phyloP scores from a whole-genome alignment of 2,329 filamentous ascomycete genomes.

The Mariannaea elegans region DNA sequence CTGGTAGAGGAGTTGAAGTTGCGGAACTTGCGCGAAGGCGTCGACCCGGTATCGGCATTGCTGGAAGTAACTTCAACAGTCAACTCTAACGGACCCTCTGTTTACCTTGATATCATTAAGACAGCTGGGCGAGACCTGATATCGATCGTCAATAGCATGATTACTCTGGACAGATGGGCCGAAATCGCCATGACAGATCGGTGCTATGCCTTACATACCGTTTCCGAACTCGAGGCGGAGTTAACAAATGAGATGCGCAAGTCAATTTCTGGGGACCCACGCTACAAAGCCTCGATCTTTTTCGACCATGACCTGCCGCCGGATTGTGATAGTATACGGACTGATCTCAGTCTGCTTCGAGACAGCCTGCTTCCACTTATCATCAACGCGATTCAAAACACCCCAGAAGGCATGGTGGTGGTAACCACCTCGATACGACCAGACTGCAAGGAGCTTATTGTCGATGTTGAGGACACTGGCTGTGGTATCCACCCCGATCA shows the following conservation, averaged over 20 bases:
- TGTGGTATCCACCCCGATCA: slow-evolving; percentile 48
- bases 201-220: slow-evolving; percentile 37
- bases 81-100: slow-evolving; percentile 6
- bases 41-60: background rate
- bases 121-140: slow-evolving; percentile 53
- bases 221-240: slow-evolving; percentile 24
- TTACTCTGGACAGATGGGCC: slow-evolving; percentile 52
- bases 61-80: slow-evolving; percentile 10
- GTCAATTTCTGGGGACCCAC: slow-evolving; percentile 9
- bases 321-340: slow-evolving; percentile 42
- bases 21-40: slow-evolving; percentile 18
- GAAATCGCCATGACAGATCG: slow-evolving; percentile 43
- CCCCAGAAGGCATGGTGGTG: slow-evolving; percentile 47
- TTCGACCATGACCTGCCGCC: slow-evolving; percentile 20
- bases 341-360: slow-evolving; percentile 51
- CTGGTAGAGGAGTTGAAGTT: slow-evolving; percentile 51
- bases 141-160: slow-evolving; percentile 54
- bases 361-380: slow-evolving; percentile 53
- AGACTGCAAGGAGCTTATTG: slow-evolving; percentile 42
- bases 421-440: slow-evolving; percentile 43
- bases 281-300: slow-evolving; percentile 26
- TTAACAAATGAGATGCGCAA: slow-evolving; percentile 23
- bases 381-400: slow-evolving; percentile 53
- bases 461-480: slow-evolving; percentile 55
- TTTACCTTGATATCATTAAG: slow-evolving; percentile 47